Evolutionary conservation across 2,329 filamentous ascomycete species (phyloP), one percentile per base, ranked within the genome.

Genomic region (Ilyonectria sp.): DNA sequence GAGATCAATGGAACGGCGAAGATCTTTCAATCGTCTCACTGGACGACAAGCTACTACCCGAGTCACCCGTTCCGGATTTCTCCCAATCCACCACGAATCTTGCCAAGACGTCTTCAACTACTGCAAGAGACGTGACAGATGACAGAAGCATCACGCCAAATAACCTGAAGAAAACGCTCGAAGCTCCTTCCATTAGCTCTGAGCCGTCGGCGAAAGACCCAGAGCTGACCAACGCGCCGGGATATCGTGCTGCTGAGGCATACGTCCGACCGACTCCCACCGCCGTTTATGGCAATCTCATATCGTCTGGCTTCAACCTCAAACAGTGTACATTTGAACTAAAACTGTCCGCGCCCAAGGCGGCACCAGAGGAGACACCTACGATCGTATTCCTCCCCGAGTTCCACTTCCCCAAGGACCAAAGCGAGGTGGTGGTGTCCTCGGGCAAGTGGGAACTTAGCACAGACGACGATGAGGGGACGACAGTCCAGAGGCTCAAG

Each of bases 1-100:
- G 96, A 61, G 96, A 99, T 76, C 90, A 94, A 71, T 99, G 96
- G 96, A 99, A 99, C 73, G 96, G 96, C 53, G 96, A 99, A 80
- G 96, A 99, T 79, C 82, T 99, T 37, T 98, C 95, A 6, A 96
- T 99, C 61, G 92, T 91, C 78, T 98, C 94, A 0, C 74, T 89
- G 6, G 95, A 99, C 77, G 97, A 99, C 79, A 91, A 90, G 61
- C 82, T 85, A 17, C 78, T 92, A 44, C 86, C 88, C 2, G 76
- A 85, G 44, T 89, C 88, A 2, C 78, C 86, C 6, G 68, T 88
- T 3, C 87, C 86, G 1, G 84, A 77, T 65, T 82, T 75, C 4
- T 76, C 82, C 59, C 84, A 81, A 53, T 88, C 88, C 1, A 84
- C 85, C 0, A 78, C 85, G 4, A 88, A 76, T 54, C 66, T 79